These are phyloP conservation scores for Phytophthora lateralis DNA, from an alignment of 352 stramenopile species.

Conservation along the genomic window DNA sequence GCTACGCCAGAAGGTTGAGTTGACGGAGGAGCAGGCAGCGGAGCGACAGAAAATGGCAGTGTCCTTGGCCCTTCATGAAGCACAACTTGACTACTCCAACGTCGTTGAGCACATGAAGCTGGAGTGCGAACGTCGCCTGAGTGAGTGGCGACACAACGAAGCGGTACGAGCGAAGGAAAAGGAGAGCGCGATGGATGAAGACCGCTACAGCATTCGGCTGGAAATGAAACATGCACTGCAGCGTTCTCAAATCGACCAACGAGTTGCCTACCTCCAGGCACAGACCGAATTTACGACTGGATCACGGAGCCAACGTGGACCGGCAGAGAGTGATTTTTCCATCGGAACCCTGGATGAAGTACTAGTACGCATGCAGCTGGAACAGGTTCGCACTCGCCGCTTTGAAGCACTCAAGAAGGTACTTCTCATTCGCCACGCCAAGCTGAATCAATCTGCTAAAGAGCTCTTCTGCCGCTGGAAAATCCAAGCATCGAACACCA, in stretches of 20 bases:
- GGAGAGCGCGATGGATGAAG: slow-evolving; percentile 59
- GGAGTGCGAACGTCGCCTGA: slow-evolving; percentile 54
- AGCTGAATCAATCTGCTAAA: slow-evolving; percentile 39
- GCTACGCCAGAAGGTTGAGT: slow-evolving; percentile 54
- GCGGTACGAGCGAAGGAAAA: slow-evolving; percentile 58
- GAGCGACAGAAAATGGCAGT: slow-evolving; percentile 64
- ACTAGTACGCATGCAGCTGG: slow-evolving; percentile 65
- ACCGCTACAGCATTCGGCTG: slow-evolving; percentile 67
- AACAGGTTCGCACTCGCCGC: slow-evolving; percentile 63
- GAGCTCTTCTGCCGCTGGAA: slow-evolving; percentile 51
- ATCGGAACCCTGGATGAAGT: slow-evolving; percentile 65
- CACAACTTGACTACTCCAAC: slow-evolving; percentile 50
- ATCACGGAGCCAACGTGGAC: not conserved
- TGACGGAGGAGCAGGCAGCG: slow-evolving; percentile 53
- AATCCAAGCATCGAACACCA: slow-evolving; percentile 33
- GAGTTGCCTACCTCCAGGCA: slow-evolving; percentile 52
- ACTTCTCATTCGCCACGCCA: slow-evolving; percentile 56
- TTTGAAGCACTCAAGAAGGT: slow-evolving; percentile 71
- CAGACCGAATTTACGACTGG: slow-evolving; percentile 27
- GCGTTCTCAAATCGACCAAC: slow-evolving; percentile 66
- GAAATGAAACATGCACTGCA: slow-evolving; percentile 70
- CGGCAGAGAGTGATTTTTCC: slow-evolving; percentile 42
- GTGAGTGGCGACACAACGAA: slow-evolving; percentile 62
- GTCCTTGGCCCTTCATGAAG: slow-evolving; percentile 49
- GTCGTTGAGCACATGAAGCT: slow-evolving; percentile 54